Evolutionary conservation across 2,329 filamentous ascomycete species (phyloP).

Genomic region (Colletotrichum musae): DNA sequence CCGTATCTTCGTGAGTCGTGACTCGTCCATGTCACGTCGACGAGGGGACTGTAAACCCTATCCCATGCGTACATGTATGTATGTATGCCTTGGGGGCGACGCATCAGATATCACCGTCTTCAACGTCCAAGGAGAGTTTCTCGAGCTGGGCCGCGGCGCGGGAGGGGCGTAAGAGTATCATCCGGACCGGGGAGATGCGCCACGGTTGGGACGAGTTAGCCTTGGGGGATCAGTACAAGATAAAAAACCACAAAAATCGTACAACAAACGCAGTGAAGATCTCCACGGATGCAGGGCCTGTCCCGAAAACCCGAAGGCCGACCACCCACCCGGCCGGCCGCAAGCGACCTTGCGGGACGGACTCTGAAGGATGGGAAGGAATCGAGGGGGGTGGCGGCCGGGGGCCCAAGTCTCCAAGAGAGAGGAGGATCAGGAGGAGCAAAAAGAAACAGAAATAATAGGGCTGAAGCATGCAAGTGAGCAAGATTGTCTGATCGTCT

Average conservation of each 20-base stretch:
- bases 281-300: conserved; percentile 8
- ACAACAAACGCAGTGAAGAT: conserved; percentile 9
- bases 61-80: no score
- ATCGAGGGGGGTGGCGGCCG: background rate
- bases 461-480: conserved; percentile 21
- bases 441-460: conserved; percentile 3
- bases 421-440: background rate
- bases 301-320: background rate
- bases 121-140: no score
- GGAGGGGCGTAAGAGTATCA: no score
- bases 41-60: no score
- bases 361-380: background rate
- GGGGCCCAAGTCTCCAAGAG: no score
- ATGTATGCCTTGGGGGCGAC: no score
- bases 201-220: background rate
- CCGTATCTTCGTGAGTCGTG: no score
- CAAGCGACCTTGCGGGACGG: background rate
- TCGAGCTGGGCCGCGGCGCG: no score
- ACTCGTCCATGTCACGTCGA: no score
- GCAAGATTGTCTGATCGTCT: background rate
- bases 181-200: no score
- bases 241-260: background rate
- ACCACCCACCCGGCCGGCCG: conserved; percentile 15
- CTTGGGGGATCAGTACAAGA: background rate
- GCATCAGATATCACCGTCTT: no score